Base-by-base conservation (phyloP, 768 basidiomycete species). In the Leccinum sublutescens region DNA sequence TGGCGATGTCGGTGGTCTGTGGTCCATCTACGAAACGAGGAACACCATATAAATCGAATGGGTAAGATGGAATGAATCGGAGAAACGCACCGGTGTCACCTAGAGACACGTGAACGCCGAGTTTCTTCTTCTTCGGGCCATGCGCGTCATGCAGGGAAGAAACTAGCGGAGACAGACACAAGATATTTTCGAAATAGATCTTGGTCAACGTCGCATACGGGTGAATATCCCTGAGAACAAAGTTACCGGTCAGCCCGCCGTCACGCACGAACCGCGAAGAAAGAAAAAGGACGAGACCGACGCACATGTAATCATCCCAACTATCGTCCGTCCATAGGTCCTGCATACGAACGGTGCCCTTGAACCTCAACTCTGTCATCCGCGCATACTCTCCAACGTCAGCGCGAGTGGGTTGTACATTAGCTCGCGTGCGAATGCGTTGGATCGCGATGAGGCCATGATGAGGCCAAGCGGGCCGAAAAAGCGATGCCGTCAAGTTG, bases 301-400 rank as follows among this genome's bases (percentile, higher is more conserved):
- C 81, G 74, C 29, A 29, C 29, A 29, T 71, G 57, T 71, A 69
- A 23, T 82, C 75, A 23, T 77, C 84, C 15, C 81, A 83, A 38
- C 23, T 23, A 23, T 23, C 79, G 68, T 91, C 89, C 60, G 85
- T 69, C 74, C 82, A 86, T 0, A 89, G 68, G 54, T 86, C 82
- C 38, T 76, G 68, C 40, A 89, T 70, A 29, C 75, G 77, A 17
- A 82, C 78, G 0, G 78, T 76, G 3, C 84, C 87, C 52, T 84
- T 75, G 59, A 88, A 80, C 36, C 82, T 78, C 19, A 92, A 72
- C 25, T 80, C 1, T 85, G 86, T 19, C 88, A 74, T 17, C 88
- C 87, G 40, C 89, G 88, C 88, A 92, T 90, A 71, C 85, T 89
- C 72, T 91, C 90, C 53, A 92, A 69, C 0, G 88, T 85, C 21